Conservation (phyloP, 495 filamentous ascomycete genomes). For the Peziza echinospora region DNA sequence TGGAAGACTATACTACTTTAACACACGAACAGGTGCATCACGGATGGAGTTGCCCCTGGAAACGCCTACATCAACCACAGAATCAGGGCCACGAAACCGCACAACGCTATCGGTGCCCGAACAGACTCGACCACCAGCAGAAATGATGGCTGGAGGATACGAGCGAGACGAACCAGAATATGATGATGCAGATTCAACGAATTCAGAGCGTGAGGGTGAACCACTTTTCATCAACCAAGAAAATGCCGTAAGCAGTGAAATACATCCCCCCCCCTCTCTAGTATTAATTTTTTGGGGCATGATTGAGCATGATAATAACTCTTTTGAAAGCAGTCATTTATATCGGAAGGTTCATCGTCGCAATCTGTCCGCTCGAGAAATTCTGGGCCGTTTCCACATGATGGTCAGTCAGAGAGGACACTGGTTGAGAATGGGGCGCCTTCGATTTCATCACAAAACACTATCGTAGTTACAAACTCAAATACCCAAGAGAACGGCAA, state of each 20-base stretch:
- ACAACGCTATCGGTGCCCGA: slow-evolving; percentile 75
- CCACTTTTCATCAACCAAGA: not conserved
- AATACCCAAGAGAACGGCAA: too few species aligned
- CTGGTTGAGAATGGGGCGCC: not conserved
- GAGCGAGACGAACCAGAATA: slow-evolving; percentile 25
- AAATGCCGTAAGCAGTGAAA: not conserved
- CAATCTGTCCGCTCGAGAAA: not conserved
- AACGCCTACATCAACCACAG: slow-evolving; percentile 57
- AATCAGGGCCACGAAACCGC: slow-evolving; percentile 68
- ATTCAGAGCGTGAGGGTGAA: not conserved
- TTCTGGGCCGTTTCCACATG: not conserved
- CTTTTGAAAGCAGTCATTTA: not conserved
- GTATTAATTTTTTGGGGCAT: too few species aligned
- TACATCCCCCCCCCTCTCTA: too few species aligned
- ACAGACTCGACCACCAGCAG: slow-evolving; percentile 75
- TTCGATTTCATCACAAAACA: not conserved
- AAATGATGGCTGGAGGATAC: slow-evolving; percentile 72
- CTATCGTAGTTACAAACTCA: too few species aligned
- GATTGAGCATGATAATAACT: too few species aligned
- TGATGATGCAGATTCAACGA: slow-evolving; percentile 74
- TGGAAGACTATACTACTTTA: slow-evolving; percentile 91
- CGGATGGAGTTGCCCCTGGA: slow-evolving; percentile 87
- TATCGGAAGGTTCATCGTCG: not conserved
- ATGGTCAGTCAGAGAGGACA: not conserved
- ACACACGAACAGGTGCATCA: slow-evolving; percentile 80